These are phyloP conservation scores for Penicillium coffeae DNA, from an alignment of 495 filamentous ascomycete genomes.

Conservation along the genomic window DNA sequence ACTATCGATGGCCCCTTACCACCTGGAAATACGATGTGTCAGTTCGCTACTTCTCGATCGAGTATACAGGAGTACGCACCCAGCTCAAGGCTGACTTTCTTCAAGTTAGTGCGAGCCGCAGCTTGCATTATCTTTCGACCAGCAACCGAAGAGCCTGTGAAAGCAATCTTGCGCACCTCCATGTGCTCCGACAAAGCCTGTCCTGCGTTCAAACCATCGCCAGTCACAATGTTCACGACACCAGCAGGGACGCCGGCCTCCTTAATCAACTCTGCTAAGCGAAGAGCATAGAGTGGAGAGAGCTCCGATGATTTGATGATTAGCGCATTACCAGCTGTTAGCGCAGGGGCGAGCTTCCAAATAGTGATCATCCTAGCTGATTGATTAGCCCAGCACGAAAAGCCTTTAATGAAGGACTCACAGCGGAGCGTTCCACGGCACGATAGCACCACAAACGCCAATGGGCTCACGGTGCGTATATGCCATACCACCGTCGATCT, in stretches of 20 bases:
- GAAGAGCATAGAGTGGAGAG: constrained; percentile 85
- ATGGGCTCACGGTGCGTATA: constrained; percentile 32
- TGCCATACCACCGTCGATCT: constrained; percentile 21
- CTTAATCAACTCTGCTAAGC: constrained; percentile 71
- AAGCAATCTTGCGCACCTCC: constrained; percentile 69
- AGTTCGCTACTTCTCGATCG: no score
- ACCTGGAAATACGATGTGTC: no score
- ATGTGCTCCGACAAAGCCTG: constrained; percentile 71
- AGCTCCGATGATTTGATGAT: constrained; percentile 91
- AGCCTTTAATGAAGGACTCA: no score
- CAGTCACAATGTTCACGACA: constrained; percentile 83
- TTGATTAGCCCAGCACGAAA: no score
- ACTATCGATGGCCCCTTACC: constrained; percentile 45
- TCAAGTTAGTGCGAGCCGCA: constrained; percentile 45
- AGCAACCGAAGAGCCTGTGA: constrained; percentile 23
- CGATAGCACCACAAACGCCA: constrained; percentile 35
- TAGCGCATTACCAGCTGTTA: constrained; percentile 58
- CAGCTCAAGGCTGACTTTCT: constrained; percentile 43
- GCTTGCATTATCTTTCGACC: constrained; percentile 27
- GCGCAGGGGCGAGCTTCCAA: constrained; percentile 53
- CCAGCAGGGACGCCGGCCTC: constrained; percentile 87
- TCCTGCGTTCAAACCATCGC: constrained; percentile 74
- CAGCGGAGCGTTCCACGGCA: constrained; percentile 35
- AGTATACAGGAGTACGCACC: no score
- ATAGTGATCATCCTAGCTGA: constrained; percentile 63